Conservation (phyloP, 306 rosid species). For the Rubus idaeus region DNA sequence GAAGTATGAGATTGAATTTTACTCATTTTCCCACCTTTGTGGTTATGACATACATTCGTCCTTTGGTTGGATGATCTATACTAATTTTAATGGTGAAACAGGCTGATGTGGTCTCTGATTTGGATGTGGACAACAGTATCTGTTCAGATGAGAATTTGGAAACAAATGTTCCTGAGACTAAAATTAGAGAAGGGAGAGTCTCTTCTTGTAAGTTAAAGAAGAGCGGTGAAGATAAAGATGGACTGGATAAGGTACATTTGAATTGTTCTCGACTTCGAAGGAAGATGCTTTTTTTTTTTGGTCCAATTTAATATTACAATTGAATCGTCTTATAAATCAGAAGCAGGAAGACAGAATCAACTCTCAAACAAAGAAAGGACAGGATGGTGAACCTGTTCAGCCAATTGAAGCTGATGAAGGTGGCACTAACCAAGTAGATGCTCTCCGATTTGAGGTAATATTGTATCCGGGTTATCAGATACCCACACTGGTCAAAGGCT, state of each 20-base stretch:
- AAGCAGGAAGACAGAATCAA: conserved; percentile 42
- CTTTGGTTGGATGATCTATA: background rate
- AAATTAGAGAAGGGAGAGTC: conserved; percentile 23
- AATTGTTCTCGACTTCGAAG: conserved; percentile 14
- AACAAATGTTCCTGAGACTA: conserved; percentile 33
- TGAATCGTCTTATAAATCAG: conserved; percentile 23
- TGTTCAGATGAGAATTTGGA: conserved; percentile 38
- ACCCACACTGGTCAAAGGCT: background rate
- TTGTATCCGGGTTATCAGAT: background rate
- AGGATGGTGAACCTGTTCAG: conserved; percentile 39
- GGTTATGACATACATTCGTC: background rate
- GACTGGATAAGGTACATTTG: conserved; percentile 36
- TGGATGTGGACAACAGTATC: conserved; percentile 27
- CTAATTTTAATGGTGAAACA: conserved; percentile 41
- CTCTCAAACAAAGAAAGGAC: conserved; percentile 30
- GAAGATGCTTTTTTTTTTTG: conserved; percentile 14
- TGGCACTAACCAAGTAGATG: conserved; percentile 37
- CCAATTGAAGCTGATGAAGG: conserved; percentile 39
- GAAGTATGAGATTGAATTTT: background rate
- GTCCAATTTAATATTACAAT: background rate
- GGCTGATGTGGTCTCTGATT: conserved; percentile 40
- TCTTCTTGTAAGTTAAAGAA: conserved; percentile 22
- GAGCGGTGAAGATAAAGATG: conserved; percentile 28
- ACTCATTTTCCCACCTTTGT: background rate
- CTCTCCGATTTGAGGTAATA: conserved; percentile 84